These are phyloP conservation scores for Cochlearia excelsa DNA, from an alignment of 345 rosid species.

Conservation along the genomic window DNA sequence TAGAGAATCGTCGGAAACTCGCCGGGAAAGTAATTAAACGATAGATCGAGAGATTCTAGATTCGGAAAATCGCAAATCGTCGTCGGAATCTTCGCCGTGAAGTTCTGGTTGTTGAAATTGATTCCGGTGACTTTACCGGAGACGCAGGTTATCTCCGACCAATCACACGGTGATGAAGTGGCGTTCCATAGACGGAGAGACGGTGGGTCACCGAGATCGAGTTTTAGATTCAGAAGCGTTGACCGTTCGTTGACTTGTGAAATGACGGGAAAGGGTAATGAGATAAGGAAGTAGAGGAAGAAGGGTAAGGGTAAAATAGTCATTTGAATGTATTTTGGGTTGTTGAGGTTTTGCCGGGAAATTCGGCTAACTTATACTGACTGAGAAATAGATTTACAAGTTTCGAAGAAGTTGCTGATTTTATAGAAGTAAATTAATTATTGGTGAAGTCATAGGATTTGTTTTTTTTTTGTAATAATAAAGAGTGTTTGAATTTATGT, in stretches of 20 bases:
- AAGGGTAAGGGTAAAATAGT: constrained; percentile 20
- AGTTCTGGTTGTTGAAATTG: constrained; percentile 32
- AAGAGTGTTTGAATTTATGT: too few relatives aligned
- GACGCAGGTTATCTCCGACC: constrained; percentile 53
- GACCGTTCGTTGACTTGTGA: constrained; percentile 50
- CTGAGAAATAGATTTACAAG: background rate
- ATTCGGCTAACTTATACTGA: background rate
- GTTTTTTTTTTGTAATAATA: too few relatives aligned
- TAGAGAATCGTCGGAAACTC: constrained; percentile 58
- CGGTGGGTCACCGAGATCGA: constrained; percentile 54
- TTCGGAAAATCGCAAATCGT: constrained; percentile 63
- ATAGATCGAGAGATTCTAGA: constrained; percentile 44
- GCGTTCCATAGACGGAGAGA: constrained; percentile 58
- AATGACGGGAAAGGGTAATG: constrained; percentile 42
- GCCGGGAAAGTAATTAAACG: constrained; percentile 52
- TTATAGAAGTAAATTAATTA: too few relatives aligned
- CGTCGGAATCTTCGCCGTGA: constrained; percentile 48
- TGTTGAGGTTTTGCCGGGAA: constrained; percentile 32
- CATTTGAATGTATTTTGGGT: constrained; percentile 29
- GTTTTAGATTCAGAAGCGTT: constrained; percentile 56
- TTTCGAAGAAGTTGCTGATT: constrained; percentile 4
- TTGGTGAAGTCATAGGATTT: too few relatives aligned
- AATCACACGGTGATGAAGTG: constrained; percentile 56
- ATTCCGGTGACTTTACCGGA: constrained; percentile 14
- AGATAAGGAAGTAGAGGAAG: constrained; percentile 32